Percentiles rank a stretch among this genome's conserved stretches.
Evolutionary conservation across 2,329 filamentous ascomycete species (phyloP).

Genomic region (Arthrobotrys sinensis): DNA sequence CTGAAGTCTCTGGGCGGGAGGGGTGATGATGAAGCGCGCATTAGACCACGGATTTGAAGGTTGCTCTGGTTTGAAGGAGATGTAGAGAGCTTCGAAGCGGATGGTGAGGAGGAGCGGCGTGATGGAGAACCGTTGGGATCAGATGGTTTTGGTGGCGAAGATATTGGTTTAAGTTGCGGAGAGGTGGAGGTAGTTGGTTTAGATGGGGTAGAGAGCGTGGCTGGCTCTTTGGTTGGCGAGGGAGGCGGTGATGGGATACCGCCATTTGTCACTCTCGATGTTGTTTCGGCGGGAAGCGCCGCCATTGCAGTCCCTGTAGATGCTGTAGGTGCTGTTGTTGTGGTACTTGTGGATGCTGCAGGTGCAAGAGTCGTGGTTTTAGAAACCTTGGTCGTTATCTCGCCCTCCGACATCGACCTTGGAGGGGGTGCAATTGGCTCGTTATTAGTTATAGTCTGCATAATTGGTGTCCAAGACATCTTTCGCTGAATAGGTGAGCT

Average conservation of each 20-base stretch:
- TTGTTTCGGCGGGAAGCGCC: slow-evolving; percentile 13
- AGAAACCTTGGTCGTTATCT: slow-evolving; percentile 20
- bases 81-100: slow-evolving; percentile 44
- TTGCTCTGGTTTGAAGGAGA: slow-evolving; percentile 26
- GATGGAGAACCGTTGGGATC: slow-evolving; percentile 28
- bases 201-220: neutral
- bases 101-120: slow-evolving; percentile 53
- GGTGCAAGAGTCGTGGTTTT: neutral
- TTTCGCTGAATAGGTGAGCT: slow-evolving; percentile 56
- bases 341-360: neutral
- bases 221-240: slow-evolving; percentile 49
- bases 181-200: slow-evolving; percentile 17
- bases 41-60: slow-evolving; percentile 52
- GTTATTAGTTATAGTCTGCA: slow-evolving; percentile 40
- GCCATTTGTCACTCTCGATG: slow-evolving; percentile 47
- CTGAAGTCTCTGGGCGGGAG: slow-evolving; percentile 55
- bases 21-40: slow-evolving; percentile 48
- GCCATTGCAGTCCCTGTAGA: neutral
- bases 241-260: slow-evolving; percentile 59
- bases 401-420: slow-evolving; percentile 20
- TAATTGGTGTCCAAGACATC: slow-evolving; percentile 59
- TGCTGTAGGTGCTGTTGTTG: slow-evolving; percentile 6
- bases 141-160: slow-evolving; percentile 23
- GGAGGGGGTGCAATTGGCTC: neutral
- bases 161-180: slow-evolving; percentile 16